Conservation (phyloP, 176 grass and related monocot genomes). For the Thinopyrum elongatum region DNA sequence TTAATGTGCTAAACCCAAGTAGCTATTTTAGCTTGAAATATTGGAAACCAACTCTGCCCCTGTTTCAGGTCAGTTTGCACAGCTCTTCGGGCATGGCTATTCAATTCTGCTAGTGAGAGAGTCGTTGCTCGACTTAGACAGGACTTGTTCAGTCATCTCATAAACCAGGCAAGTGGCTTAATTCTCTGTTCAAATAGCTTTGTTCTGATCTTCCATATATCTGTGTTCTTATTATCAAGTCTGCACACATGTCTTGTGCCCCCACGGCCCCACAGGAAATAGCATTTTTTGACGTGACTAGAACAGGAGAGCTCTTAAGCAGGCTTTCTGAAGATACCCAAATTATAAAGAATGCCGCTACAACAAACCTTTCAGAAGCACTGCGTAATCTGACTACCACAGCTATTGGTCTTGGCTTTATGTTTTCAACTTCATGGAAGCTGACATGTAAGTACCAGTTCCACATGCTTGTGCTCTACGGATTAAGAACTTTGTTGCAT, state of each 20-base stretch:
- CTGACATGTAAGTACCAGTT: slow-evolving; percentile 74
- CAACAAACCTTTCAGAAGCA: slow-evolving; percentile 95
- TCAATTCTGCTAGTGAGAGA: slow-evolving; percentile 92
- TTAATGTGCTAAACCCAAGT: neutral
- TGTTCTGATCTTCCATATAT: neutral
- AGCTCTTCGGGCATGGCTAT: slow-evolving; percentile 81
- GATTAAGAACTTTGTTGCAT: neutral
- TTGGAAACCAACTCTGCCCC: slow-evolving; percentile 20
- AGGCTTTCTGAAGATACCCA: slow-evolving; percentile 98
- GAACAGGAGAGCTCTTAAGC: slow-evolving; percentile 96
- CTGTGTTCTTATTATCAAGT: neutral
- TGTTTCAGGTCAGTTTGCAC: slow-evolving; percentile 90
- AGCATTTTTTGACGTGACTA: slow-evolving; percentile 96
- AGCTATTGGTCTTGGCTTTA: slow-evolving; percentile 86
- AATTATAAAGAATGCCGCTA: slow-evolving; percentile 98
- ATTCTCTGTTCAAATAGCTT: neutral
- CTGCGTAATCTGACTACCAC: slow-evolving; percentile 84
- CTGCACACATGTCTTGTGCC: slow-evolving; percentile 14
- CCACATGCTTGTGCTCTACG: slow-evolving; percentile 16
- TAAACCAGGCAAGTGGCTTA: slow-evolving; percentile 63
- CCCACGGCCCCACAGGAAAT: slow-evolving; percentile 81
- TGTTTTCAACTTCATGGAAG: slow-evolving; percentile 98
- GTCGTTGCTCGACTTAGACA: slow-evolving; percentile 93
- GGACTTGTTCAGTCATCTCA: slow-evolving; percentile 94
- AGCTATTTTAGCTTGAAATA: slow-evolving; percentile 18